Conservation (phyloP, 2,329 filamentous ascomycete genomes). For the Penicillium janthinellum region DNA sequence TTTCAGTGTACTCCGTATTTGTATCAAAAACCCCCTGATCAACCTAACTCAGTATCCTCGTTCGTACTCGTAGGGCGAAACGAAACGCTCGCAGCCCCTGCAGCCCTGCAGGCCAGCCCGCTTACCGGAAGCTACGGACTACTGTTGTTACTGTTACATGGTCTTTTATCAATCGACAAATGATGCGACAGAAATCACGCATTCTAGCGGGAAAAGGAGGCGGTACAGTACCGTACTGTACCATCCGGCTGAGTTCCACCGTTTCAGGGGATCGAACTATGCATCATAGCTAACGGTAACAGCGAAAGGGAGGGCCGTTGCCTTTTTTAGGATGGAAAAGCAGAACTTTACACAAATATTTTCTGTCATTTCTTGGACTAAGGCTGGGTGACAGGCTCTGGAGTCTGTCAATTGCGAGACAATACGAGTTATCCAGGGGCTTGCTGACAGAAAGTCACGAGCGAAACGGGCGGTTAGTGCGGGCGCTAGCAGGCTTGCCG, state of each 20-base stretch:
- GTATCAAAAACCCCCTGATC: background rate
- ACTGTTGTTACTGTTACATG: too few relatives aligned
- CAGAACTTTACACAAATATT: too few relatives aligned
- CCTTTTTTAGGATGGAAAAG: too few relatives aligned
- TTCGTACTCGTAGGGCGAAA: background rate
- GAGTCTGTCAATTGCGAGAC: too few relatives aligned
- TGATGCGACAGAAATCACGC: background rate
- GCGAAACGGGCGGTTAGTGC: background rate
- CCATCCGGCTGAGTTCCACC: too few relatives aligned
- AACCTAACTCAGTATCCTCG: background rate
- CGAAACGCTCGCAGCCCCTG: background rate
- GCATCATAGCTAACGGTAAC: too few relatives aligned
- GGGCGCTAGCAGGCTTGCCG: conserved; percentile 1
- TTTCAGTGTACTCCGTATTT: too few relatives aligned
- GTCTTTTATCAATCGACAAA: too few relatives aligned
- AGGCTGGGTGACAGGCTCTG: too few relatives aligned
- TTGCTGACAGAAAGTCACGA: background rate
- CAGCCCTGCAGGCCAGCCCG: background rate
- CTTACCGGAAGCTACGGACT: background rate
- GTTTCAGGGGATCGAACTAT: too few relatives aligned
- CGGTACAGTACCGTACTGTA: background rate
- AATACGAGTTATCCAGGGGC: background rate
- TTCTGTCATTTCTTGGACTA: too few relatives aligned
- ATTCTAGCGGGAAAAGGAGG: background rate
- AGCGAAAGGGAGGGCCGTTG: too few relatives aligned